Evolutionary conservation across 2,329 filamentous ascomycete species (phyloP).

Genomic region (Microthyrium microscopicum): DNA sequence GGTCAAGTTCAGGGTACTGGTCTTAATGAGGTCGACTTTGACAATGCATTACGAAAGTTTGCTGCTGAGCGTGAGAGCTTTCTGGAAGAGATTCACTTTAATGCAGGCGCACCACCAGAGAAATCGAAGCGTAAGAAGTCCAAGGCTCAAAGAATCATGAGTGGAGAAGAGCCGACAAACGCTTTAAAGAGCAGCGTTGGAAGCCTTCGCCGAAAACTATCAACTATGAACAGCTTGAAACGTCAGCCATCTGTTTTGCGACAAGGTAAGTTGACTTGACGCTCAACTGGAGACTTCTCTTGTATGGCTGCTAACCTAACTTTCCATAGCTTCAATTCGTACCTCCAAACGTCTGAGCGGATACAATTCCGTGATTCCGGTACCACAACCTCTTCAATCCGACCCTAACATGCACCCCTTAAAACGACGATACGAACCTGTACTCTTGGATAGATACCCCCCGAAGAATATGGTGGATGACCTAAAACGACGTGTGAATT

Average conservation of each 20-base stretch:
- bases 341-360: constrained; percentile 84
- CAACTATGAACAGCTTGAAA: constrained; percentile 91
- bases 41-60: constrained; percentile 84
- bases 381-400: constrained; percentile 74
- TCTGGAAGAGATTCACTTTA: constrained; percentile 79
- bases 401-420: constrained; percentile 92
- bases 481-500: constrained; percentile 59
- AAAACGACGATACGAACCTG: constrained; percentile 84
- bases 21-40: constrained; percentile 72
- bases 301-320: constrained; percentile 3
- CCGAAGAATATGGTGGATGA: constrained; percentile 70
- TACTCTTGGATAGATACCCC: constrained; percentile 88
- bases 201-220: constrained; percentile 82
- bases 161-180: constrained; percentile 47
- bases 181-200: constrained; percentile 49
- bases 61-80: constrained; percentile 90
- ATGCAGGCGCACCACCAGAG: constrained; percentile 49
- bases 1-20: constrained; percentile 20
- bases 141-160: constrained; percentile 64
- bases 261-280: constrained; percentile 46
- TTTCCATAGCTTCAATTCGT: constrained; percentile 45
- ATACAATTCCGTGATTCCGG: constrained; percentile 95
- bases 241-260: constrained; percentile 63
- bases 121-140: constrained; percentile 56
- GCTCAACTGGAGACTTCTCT: too few species aligned